phyloP scores from a whole-genome alignment of 345 rosid species.

The Arabis hirsuta region DNA sequence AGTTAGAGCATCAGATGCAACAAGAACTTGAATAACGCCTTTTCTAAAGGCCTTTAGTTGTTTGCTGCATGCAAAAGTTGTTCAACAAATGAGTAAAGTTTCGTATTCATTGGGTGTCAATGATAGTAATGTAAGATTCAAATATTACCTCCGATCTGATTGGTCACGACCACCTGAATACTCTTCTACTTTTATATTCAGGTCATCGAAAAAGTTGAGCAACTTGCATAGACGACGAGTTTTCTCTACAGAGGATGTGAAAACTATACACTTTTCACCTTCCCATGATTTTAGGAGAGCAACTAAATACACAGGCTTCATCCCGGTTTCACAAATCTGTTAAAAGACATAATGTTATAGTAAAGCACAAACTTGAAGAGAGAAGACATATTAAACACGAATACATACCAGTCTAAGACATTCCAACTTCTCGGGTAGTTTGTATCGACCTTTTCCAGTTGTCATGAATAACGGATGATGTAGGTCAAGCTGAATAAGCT shows the following conservation, averaged over 20 bases:
- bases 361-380: conserved; percentile 10
- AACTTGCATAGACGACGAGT: conserved; percentile 84
- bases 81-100: conserved; percentile 5
- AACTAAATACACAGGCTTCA: conserved; percentile 80
- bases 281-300: conserved; percentile 75
- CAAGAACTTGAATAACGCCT: conserved; percentile 88
- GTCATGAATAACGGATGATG: conserved; percentile 95
- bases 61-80: conserved; percentile 61
- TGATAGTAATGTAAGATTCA: conserved; percentile 6
- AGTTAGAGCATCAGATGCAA: conserved; percentile 92
- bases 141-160: conserved; percentile 71
- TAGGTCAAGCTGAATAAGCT: conserved; percentile 88
- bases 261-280: conserved; percentile 82
- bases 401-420: conserved; percentile 76
- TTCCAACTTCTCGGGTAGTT: conserved; percentile 80
- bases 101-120: not conserved
- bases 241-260: conserved; percentile 85
- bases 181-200: conserved; percentile 76
- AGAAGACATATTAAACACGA: conserved; percentile 37
- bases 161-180: conserved; percentile 87
- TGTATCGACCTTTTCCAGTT: conserved; percentile 73
- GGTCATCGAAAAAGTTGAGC: conserved; percentile 73
- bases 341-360: conserved; percentile 16
- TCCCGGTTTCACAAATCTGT: conserved; percentile 75
- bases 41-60: conserved; percentile 76